Conservation (phyloP, 1,139 yeast genomes). For the Kodamaea fungicola region DNA sequence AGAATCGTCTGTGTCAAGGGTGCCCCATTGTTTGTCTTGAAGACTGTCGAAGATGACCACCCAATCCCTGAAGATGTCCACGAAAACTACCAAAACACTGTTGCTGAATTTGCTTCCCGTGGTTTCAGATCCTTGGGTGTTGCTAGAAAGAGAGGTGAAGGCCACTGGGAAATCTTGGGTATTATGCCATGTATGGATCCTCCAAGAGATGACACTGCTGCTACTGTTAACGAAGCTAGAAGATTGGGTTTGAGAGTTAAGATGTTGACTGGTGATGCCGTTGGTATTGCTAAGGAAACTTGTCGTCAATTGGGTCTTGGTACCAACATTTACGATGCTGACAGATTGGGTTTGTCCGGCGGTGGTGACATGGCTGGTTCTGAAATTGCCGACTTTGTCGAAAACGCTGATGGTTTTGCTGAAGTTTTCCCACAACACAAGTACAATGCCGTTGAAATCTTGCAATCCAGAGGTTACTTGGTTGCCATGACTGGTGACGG, state of each 20-base stretch:
- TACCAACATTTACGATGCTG: slow-evolving; percentile 96
- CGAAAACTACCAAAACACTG: slow-evolving; percentile 94
- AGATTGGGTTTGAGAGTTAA: slow-evolving; percentile 90
- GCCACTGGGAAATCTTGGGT: slow-evolving; percentile 97
- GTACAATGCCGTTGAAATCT: slow-evolving; percentile 86
- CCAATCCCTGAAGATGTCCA: slow-evolving; percentile 95
- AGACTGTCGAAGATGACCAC: slow-evolving; percentile 95
- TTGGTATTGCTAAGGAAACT: slow-evolving; percentile 98
- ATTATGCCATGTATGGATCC: slow-evolving; percentile 99
- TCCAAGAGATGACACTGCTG: slow-evolving; percentile 98
- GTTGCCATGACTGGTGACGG: slow-evolving; percentile 99
- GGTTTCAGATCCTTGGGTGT: slow-evolving; percentile 99
- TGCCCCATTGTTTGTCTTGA: slow-evolving; percentile 92
- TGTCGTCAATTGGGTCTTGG: slow-evolving; percentile 97
- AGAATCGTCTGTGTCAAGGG: slow-evolving; percentile 95
- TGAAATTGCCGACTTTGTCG: slow-evolving; percentile 93
- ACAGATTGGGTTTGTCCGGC: slow-evolving; percentile 94
- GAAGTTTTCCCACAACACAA: slow-evolving; percentile 97
- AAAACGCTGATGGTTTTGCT: slow-evolving; percentile 95
- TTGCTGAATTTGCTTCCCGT: slow-evolving; percentile 95
- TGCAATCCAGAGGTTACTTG: slow-evolving; percentile 89
- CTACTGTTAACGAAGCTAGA: slow-evolving; percentile 92
- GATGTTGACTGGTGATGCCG: slow-evolving; percentile 99
- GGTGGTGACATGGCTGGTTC: slow-evolving; percentile 97
- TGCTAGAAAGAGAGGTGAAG: slow-evolving; percentile 98